Percentiles rank a stretch among this genome's conserved stretches.
Conservation (phyloP, 495 filamentous ascomycete genomes). For the Astrothelium subdiscretum region DNA sequence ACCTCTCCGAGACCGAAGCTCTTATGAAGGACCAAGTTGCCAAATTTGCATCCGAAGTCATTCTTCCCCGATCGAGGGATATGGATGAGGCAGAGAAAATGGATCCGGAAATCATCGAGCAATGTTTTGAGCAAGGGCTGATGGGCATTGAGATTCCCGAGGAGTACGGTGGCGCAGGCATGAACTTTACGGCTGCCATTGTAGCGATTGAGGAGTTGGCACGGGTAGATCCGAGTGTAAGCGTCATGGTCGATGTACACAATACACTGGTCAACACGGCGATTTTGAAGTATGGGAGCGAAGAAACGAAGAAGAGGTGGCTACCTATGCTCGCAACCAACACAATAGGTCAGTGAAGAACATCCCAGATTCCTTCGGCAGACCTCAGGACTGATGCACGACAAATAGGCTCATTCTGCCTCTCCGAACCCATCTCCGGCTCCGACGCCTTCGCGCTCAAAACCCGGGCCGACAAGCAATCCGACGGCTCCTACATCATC, state of each 20-base stretch:
- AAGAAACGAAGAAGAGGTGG: conserved; percentile 66
- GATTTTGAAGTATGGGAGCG: conserved; percentile 72
- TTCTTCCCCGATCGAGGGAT: conserved; percentile 84
- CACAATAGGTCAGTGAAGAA: conserved; percentile 64
- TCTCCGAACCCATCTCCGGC: conserved; percentile 87
- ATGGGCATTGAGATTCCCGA: conserved; percentile 98
- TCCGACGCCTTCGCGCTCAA: conserved; percentile 93
- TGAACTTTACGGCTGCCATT: conserved; percentile 97
- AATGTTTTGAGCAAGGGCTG: conserved; percentile 91
- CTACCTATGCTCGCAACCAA: conserved; percentile 78
- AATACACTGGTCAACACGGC: conserved; percentile 97
- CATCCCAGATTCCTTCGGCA: too few relatives aligned
- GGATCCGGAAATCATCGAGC: conserved; percentile 78
- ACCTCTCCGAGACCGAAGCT: conserved; percentile 80
- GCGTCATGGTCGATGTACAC: conserved; percentile 88
- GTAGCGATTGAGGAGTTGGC: conserved; percentile 96
- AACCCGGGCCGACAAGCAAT: conserved; percentile 68
- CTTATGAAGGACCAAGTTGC: conserved; percentile 81
- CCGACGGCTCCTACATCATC: conserved; percentile 65
- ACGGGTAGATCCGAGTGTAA: conserved; percentile 86
- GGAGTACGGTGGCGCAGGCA: conserved; percentile 89
- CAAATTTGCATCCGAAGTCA: conserved; percentile 79
- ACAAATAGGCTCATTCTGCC: conserved; percentile 88
- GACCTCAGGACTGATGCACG: too few relatives aligned
- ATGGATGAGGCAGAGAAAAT: conserved; percentile 97